Base-by-base conservation (phyloP, 192 early-diverging fungal genomes). In the Phycomyces blakesleeanus region DNA sequence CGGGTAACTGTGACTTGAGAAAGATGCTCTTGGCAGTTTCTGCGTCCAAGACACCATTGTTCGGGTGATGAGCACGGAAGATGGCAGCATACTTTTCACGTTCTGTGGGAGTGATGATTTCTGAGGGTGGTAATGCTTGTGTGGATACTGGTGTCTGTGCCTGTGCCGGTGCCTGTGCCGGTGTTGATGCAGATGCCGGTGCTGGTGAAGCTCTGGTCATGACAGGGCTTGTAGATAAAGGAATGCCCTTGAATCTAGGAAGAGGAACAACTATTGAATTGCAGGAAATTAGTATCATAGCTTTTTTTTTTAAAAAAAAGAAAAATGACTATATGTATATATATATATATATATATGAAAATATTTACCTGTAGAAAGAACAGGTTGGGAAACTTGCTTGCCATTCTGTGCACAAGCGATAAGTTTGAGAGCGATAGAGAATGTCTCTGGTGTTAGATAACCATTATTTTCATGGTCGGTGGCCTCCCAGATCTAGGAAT, bases 321-420 rank as follows among this genome's bases (percentile, higher is more conserved):
- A 5, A 41, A 27, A 60, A 8, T 4, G 1, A 20, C 59, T 21
- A 26, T 29, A 9, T 59, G 25, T n/a, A 9, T n/a, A 16, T 59
- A 16, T 59, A n/a, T 64, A 16, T 25, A 7, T 12, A 5, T 55
- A 4, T 55, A 37, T n/a, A 5, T 55, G 11, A 37, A 40, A 16
- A n/a, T 26, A 34, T 50, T 72, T 62, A 66, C 70, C 44, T 10
- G 70, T 72, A 14, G 70, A 66, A 18, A 72, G 22, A 11, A 72
- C 24, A 11, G 70, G 70, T 10, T 68, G 40, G 77, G 83, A 26
- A 76, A 81, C 6, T 76, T 77, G 59, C 16, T 87, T 80, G 18
- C 88, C 87, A 47, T 80, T 78, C 68, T 98, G 96, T 11, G 83
- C 89, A 18, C 93, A 77, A 25, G 93, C 89, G 69, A 98, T 95